Conservation (phyloP, 257 asterid species). For the Eustoma russellianum region DNA sequence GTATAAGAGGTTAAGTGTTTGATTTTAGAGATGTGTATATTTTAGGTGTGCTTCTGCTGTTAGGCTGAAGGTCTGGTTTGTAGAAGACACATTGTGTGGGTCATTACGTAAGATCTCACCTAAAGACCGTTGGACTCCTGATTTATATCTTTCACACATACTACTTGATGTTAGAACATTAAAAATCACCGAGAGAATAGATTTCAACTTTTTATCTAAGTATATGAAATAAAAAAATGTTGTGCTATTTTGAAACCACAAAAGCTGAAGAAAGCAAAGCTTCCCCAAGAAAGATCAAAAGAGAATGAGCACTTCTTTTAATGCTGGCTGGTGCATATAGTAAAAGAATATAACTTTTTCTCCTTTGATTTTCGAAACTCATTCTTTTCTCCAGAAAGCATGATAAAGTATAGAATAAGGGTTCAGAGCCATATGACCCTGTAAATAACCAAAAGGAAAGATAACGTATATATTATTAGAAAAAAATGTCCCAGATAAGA, state of each 20-base stretch:
- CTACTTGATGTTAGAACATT: too few relatives aligned
- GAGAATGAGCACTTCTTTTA: slow-evolving; percentile 43
- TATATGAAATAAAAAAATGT: neutral
- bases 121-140: too few relatives aligned
- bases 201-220: too few relatives aligned
- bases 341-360: slow-evolving; percentile 29
- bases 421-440: slow-evolving; percentile 22
- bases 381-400: slow-evolving; percentile 58
- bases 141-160: too few relatives aligned
- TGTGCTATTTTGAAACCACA: slow-evolving; percentile 5
- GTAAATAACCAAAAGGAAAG: slow-evolving; percentile 3
- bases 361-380: slow-evolving; percentile 44
- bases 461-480: slow-evolving; percentile 6
- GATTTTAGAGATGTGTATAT: too few relatives aligned
- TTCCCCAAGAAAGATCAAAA: slow-evolving; percentile 32
- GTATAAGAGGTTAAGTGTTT: too few relatives aligned
- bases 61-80: too few relatives aligned
- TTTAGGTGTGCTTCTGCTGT: too few relatives aligned
- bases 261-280: slow-evolving; percentile 23
- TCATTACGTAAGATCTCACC: too few relatives aligned
- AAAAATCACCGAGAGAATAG: too few relatives aligned
- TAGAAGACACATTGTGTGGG: too few relatives aligned
- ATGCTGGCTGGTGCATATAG: slow-evolving; percentile 52
- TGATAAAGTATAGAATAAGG: slow-evolving; percentile 18
- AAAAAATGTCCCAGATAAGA: slow-evolving; percentile 16